Evolutionary conservation across 495 filamentous ascomycete species (phyloP), one percentile per base, ranked within the genome.

Genomic region (Podospora anserina): DNA sequence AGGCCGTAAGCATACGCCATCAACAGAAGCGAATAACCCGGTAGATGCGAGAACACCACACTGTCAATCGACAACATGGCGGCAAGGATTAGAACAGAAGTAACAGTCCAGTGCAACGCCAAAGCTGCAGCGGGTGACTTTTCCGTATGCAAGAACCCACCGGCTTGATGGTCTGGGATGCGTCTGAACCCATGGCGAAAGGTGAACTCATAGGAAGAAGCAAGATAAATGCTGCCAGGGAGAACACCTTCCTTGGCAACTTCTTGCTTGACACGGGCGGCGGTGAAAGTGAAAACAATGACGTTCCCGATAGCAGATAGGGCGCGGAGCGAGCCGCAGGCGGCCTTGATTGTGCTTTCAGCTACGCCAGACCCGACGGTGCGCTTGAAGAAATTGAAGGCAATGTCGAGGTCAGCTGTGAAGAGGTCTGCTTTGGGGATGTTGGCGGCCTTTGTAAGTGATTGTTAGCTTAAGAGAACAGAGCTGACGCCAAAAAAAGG

Each of bases 331-430:
- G 63, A 65, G 23, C 64, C 63, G 28, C 55, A 66, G 5, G 69
- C 67, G 0, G 84, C 83, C 2, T 78, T 32, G 9, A 70, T 56
- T 63, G n/a, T 68, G 66, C 13, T 66, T n/a, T 55, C 19, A 3
- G 63, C 54, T 5, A 63, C 27, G 64, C 34, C 61, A 23, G 54
- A 57, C 1, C 68, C 68, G 23, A 73, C 55, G 30, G 71, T 70
- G 63, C 65, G 63, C 7, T 44, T 64, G 66, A 73, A 73, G 61
- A 66, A 73, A 20, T 73, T 66, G 11, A 70, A 20, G 4, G 68
- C 60, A 34, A 68, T 57, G 61, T 73, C 71, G 9, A 59, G 55
- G 58, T 66, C 34, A 18, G 65, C 59, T 27, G 65, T 27, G 39
- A 70, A 68, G 4, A 73, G 68, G 0, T 60, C 59, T 0, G 68